A percentile compares a stretch with the other conserved stretches of the same genome.
phyloP scores from a whole-genome alignment of 1,284 basidiomycete genomes.

The Exobasidium rhododendri region DNA sequence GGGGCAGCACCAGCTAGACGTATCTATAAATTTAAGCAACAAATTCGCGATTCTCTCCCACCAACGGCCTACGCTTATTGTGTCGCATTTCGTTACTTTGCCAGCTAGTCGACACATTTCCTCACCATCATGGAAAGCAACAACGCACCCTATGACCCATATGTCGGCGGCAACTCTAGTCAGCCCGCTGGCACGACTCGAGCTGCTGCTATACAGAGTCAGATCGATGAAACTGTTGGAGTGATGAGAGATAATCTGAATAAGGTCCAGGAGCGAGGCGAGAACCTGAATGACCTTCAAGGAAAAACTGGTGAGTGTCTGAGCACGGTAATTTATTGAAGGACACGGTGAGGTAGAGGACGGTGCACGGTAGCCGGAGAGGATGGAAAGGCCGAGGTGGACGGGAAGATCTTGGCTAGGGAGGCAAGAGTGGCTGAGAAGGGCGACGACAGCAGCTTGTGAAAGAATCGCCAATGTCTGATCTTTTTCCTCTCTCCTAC shows the following conservation, averaged over 20 bases:
- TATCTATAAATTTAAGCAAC: too few species aligned
- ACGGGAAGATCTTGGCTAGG: too few species aligned
- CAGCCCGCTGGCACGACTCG: conserved; percentile 42
- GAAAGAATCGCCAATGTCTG: background rate
- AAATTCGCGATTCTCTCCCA: too few species aligned
- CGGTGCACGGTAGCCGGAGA: too few species aligned
- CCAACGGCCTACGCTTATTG: too few species aligned
- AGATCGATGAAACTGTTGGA: conserved; percentile 58
- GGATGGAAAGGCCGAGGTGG: too few species aligned
- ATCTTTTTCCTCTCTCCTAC: background rate
- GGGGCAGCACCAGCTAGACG: too few species aligned
- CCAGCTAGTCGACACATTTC: too few species aligned
- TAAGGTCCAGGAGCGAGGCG: conserved; percentile 84
- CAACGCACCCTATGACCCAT: conserved; percentile 42
- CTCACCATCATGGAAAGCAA: conserved; percentile 8
- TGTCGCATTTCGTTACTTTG: too few species aligned
- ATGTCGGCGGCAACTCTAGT: conserved; percentile 45
- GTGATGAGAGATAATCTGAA: conserved; percentile 95
- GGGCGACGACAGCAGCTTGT: background rate
- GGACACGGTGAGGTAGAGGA: too few species aligned
- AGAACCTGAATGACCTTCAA: conserved; percentile 86
- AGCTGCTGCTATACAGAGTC: conserved; percentile 51
- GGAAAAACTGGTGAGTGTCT: conserved; percentile 88
- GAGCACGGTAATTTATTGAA: background rate
- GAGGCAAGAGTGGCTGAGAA: too few species aligned